Evolutionary conservation across 257 asterid species (phyloP).

Genomic region (Nyctanthes arbortristis): DNA sequence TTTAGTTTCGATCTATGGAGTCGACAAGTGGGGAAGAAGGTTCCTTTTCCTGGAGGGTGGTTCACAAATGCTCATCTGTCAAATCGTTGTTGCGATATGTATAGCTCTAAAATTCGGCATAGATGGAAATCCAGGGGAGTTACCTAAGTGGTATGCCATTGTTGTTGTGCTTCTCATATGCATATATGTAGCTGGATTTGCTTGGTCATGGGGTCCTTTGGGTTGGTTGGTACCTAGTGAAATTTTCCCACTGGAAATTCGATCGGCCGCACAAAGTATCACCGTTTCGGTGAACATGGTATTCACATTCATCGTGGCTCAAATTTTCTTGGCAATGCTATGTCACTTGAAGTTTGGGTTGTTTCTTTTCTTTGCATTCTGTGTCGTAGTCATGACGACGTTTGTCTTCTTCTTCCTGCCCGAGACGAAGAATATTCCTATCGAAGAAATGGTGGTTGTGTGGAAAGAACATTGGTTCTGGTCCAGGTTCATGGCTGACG

Average conservation of each 20-base stretch:
- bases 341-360: constrained; percentile 69
- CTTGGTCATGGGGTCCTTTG: constrained; percentile 86
- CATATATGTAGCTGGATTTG: constrained; percentile 51
- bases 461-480: constrained; percentile 68
- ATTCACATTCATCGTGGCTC: constrained; percentile 59
- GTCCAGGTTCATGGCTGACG: constrained; percentile 48
- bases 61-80: constrained; percentile 66
- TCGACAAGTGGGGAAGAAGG: constrained; percentile 82
- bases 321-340: constrained; percentile 68
- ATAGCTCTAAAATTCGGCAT: constrained; percentile 57
- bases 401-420: constrained; percentile 54
- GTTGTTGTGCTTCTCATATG: constrained; percentile 50
- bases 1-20: constrained; percentile 53
- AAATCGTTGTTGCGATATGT: constrained; percentile 59
- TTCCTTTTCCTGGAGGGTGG: constrained; percentile 77
- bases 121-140: constrained; percentile 34
- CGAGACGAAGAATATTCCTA: constrained; percentile 62
- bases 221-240: constrained; percentile 98
- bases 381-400: constrained; percentile 42
- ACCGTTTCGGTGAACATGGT: constrained; percentile 57
- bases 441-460: constrained; percentile 65
- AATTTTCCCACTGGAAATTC: constrained; percentile 68
- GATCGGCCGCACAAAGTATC: constrained; percentile 58
- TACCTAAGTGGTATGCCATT: constrained; percentile 49
- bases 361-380: constrained; percentile 49